These are phyloP conservation scores for Dryadomyces quercus-mongolicae DNA, from an alignment of 2,329 filamentous ascomycete genomes.

Conservation along the genomic window DNA sequence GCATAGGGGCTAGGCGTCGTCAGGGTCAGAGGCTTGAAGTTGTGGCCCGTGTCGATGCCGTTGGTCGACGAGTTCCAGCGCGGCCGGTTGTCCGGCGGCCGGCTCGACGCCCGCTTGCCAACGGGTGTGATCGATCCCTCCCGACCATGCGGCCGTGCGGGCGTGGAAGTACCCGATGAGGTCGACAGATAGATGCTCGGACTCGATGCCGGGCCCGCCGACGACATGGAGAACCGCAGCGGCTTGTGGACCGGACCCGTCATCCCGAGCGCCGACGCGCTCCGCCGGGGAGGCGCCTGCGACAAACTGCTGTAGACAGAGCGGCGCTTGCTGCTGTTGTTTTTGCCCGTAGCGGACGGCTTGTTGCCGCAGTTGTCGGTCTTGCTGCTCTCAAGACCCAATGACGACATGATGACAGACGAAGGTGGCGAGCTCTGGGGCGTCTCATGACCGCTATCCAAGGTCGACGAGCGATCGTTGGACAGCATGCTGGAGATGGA, in stretches of 20 bases:
- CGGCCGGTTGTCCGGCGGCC: conserved; percentile 44
- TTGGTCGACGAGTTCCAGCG: conserved; percentile 61
- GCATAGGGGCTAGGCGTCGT: conserved; percentile 48
- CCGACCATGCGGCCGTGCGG: conserved; percentile 6
- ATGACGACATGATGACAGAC: conserved; percentile 46
- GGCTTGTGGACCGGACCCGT: conserved; percentile 31
- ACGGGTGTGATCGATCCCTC: conserved; percentile 38
- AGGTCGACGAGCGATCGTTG: conserved; percentile 56
- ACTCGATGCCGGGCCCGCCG: neutral
- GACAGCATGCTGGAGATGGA: conserved; percentile 89
- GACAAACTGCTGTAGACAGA: conserved; percentile 34
- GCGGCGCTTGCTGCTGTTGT: conserved; percentile 27
- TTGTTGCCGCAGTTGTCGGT: neutral
- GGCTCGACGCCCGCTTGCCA: conserved; percentile 5
- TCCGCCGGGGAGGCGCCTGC: conserved; percentile 31
- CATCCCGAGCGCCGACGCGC: conserved; percentile 23
- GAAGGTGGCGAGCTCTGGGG: conserved; percentile 56
- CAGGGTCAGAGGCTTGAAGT: conserved; percentile 50
- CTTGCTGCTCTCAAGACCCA: conserved; percentile 28
- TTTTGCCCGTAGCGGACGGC: conserved; percentile 19
- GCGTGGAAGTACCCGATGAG: neutral
- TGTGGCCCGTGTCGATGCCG: conserved; percentile 54
- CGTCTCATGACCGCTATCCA: conserved; percentile 57
- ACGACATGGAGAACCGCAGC: conserved; percentile 16
- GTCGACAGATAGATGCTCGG: neutral